These are phyloP conservation scores for Neurospora sp. DNA, from an alignment of 495 filamentous ascomycete species.

Conservation along the genomic window DNA sequence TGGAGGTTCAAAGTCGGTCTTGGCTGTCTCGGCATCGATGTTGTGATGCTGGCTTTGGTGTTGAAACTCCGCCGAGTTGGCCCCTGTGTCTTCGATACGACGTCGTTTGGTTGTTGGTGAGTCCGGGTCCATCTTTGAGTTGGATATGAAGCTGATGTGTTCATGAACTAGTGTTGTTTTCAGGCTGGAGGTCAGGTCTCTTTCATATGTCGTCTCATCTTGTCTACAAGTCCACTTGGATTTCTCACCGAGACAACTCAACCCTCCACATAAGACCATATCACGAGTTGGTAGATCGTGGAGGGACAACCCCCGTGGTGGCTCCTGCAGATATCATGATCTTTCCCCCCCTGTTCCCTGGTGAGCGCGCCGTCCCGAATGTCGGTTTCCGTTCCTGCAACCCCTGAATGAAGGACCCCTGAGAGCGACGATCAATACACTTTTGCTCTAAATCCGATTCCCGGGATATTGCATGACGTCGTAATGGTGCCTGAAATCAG, in stretches of 20 bases:
- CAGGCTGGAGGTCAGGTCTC: not conserved
- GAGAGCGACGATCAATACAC: not conserved
- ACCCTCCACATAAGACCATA: not conserved
- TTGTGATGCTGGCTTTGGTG: not conserved
- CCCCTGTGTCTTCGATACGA: not conserved
- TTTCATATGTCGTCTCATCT: not conserved
- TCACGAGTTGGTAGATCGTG: not conserved
- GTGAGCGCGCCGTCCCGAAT: not conserved
- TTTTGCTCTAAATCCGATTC: not conserved
- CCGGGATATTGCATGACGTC: not conserved
- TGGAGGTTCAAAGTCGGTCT: not conserved
- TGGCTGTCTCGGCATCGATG: not conserved
- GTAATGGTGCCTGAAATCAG: not conserved
- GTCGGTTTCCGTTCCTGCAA: not conserved
- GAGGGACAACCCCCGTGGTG: not conserved
- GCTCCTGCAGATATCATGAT: not conserved
- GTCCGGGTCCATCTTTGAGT: not conserved
- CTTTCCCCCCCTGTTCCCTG: not conserved
- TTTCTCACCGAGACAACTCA: not conserved
- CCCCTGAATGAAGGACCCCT: not conserved
- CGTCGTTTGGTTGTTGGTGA: not conserved
- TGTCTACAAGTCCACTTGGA: not conserved
- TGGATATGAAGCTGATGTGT: not conserved
- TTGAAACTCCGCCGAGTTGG: not conserved
- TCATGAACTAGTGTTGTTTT: not conserved